Evolutionary conservation across 441 rosid genomes (phyloP).

Genomic region (Theobroma grandiflorum): DNA sequence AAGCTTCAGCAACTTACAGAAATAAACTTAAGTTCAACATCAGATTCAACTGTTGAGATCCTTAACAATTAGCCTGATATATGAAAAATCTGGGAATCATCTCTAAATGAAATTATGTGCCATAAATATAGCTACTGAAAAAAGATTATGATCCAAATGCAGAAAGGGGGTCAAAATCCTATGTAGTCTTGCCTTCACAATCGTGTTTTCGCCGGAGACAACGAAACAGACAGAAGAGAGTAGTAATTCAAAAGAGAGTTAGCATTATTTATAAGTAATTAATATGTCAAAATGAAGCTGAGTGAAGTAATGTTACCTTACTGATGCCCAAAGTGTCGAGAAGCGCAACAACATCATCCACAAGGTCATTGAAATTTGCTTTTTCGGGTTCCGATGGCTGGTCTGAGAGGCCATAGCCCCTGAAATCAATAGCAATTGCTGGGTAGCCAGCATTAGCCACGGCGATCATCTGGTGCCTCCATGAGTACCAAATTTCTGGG

Average conservation of each 20-base stretch:
- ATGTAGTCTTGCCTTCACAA: neutral
- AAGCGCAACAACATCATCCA: conserved; percentile 44
- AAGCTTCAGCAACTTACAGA: neutral
- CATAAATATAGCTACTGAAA: too few relatives aligned
- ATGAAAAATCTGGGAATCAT: neutral
- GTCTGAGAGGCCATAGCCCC: conserved; percentile 65
- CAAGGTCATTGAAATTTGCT: conserved; percentile 38
- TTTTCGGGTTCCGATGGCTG: conserved; percentile 51
- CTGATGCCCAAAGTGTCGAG: conserved; percentile 44
- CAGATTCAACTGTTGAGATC: neutral
- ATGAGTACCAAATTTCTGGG: conserved; percentile 72
- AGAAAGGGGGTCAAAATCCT: too few relatives aligned
- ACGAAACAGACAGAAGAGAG: neutral
- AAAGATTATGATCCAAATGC: too few relatives aligned
- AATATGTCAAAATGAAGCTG: neutral
- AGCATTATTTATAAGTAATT: neutral
- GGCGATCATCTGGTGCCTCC: conserved; percentile 68
- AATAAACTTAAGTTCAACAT: too few relatives aligned
- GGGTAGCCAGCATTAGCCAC: conserved; percentile 53
- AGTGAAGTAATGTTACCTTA: conserved; percentile 36
- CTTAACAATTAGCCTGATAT: neutral
- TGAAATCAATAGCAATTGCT: conserved; percentile 56
- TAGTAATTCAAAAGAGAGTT: neutral
- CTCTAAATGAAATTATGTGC: neutral
- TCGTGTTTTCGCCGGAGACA: neutral